These are phyloP conservation scores for Plasmodium cynomolgi DNA, from an alignment of 169 alveolate genomes.

Conservation along the genomic window DNA sequence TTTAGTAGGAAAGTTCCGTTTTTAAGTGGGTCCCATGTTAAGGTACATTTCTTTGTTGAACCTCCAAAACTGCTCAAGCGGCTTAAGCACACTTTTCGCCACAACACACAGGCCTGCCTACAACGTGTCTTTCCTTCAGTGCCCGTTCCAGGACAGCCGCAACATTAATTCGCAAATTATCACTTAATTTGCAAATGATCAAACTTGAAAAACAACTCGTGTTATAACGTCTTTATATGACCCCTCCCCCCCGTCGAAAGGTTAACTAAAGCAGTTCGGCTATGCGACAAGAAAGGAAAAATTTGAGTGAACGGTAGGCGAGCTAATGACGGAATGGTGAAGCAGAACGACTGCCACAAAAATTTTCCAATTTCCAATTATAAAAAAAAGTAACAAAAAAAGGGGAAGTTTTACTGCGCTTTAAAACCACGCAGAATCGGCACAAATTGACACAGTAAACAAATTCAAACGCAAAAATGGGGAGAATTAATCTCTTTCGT, in stretches of 20 bases:
- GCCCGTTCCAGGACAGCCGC: not conserved
- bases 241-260: not conserved
- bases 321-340: not conserved
- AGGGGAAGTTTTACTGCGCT: not conserved
- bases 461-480: not conserved
- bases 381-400: slow-evolving; percentile 11
- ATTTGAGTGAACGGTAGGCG: not conserved
- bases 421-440: not conserved
- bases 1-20: slow-evolving; percentile 18
- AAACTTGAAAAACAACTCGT: not conserved
- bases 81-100: not conserved
- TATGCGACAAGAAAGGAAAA: not conserved
- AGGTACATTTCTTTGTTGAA: not conserved
- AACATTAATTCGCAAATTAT: not conserved
- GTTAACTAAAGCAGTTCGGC: not conserved
- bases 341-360: not conserved
- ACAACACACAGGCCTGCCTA: not conserved
- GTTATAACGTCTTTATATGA: not conserved
- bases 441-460: slow-evolving; percentile 6
- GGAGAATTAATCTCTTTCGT: not conserved
- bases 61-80: not conserved
- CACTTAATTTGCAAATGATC: not conserved
- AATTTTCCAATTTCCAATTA: not conserved
- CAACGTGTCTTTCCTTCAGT: not conserved
- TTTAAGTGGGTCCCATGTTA: not conserved